Evolutionary conservation across 768 basidiomycete genomes (phyloP), one percentile per base, ranked within the genome.

Genomic region (Suillus discolor): DNA sequence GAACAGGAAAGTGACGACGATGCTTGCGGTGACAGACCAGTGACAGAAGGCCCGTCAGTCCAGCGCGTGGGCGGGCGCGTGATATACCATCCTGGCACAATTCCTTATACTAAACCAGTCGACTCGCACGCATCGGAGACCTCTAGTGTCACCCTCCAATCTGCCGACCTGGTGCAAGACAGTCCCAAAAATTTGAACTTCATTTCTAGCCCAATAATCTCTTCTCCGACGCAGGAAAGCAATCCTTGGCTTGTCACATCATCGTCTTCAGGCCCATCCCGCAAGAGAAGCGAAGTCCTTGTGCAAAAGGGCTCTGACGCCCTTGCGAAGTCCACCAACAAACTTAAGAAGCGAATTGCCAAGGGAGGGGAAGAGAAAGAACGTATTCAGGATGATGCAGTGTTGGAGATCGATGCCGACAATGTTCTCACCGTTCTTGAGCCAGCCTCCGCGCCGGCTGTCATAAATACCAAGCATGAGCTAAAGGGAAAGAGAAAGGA

Each of bases 201-300:
- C 2, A 42, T 69, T 31, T 54, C 70, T 36, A 75, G 64, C 53
- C 62, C 70, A 6, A 62, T 67, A 34, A 67, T 76, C 4, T 57
- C 65, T 12, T 12, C 67, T 6, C 45, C 69, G 45, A 13, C 54
- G 39, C 34, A 63, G 42, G 72, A 75, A 36, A 60, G 74, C 65
- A 99, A 99, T 75, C 96, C 96, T 12, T 98, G 97, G 95, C 88
- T 97, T 20, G 77, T 78, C 1, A 78, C 79, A 12, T 69, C 64
- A 8, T 60, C 80, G 1, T 71, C 81, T 4, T 74, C 77, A 25
- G 90, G 87, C 62, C 77, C 80, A 3, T 79, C 87, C 0, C 87
- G 87, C 66, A 94, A 91, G 75, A 85, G 85, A 67, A 96, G 95
- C 75, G 86, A 90, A 65, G 81, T 92, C 12, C 75, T 87, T 4